A percentile compares a stretch with the other conserved stretches of the same genome.
Conservation (phyloP, 208 protist species). For the Angomonas deanei region DNA sequence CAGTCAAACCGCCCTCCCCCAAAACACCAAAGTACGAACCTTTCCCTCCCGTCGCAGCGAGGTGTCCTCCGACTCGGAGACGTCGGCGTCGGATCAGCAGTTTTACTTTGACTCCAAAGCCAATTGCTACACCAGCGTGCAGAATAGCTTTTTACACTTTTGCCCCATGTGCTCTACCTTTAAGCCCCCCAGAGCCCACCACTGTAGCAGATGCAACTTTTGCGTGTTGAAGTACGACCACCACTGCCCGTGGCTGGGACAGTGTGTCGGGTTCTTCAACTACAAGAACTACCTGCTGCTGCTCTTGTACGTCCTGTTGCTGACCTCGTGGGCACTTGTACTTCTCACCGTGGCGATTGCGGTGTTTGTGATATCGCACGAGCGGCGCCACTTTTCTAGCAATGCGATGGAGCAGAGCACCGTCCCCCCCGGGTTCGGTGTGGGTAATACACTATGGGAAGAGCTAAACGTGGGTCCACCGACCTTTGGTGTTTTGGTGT, state of each 20-base stretch:
- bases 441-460: conserved; percentile 23
- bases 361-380: conserved; percentile 16
- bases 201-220: conserved; percentile 85
- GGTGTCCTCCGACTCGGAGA: neutral
- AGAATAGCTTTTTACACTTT: conserved; percentile 54
- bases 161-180: conserved; percentile 82
- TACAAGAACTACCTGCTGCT: conserved; percentile 88
- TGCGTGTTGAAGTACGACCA: conserved; percentile 92
- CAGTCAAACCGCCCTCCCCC: neutral
- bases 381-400: neutral
- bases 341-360: conserved; percentile 39
- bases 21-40: neutral
- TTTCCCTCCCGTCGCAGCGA: neutral
- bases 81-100: conserved; percentile 15
- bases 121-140: conserved; percentile 56
- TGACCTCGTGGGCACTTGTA: conserved; percentile 57
- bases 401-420: neutral
- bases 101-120: conserved; percentile 56
- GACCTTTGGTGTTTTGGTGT: conserved; percentile 75
- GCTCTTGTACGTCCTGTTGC: conserved; percentile 69
- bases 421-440: conserved; percentile 15
- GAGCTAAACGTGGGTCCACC: conserved; percentile 62
- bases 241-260: conserved; percentile 91
- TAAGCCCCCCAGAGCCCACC: conserved; percentile 82
- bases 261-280: conserved; percentile 91